Conservation (phyloP, 225 moss, liverwort and hornwort species). For the Physcomitrellopsis africana region DNA sequence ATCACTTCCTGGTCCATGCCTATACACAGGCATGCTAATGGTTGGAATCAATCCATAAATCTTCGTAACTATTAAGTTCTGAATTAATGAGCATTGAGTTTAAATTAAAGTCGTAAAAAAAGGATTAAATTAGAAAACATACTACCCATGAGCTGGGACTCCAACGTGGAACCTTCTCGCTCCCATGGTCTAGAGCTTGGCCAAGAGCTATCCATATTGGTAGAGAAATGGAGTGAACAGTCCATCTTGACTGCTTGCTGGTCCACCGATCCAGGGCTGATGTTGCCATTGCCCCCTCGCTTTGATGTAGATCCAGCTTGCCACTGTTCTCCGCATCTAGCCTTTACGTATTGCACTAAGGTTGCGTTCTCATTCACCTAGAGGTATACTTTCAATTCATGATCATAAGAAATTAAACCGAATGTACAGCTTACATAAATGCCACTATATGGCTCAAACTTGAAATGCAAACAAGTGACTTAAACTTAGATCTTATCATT, state of each 20-base stretch:
- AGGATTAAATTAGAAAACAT: constrained; percentile 35
- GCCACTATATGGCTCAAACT: background rate
- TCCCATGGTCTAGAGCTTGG: constrained; percentile 62
- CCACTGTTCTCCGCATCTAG: constrained; percentile 42
- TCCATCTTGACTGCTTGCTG: constrained; percentile 52
- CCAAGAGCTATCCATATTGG: constrained; percentile 49
- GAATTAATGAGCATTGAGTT: background rate
- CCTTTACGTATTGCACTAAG: constrained; percentile 40
- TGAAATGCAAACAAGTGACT: background rate
- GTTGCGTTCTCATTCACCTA: constrained; percentile 41
- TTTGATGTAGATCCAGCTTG: constrained; percentile 17
- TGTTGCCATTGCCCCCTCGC: background rate
- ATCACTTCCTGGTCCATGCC: constrained; percentile 41
- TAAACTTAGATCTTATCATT: background rate
- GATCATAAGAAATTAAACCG: background rate
- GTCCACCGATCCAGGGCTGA: constrained; percentile 37
- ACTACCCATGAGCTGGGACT: constrained; percentile 60
- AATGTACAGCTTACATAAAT: background rate
- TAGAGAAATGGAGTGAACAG: constrained; percentile 49
- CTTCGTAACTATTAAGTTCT: too few species aligned
- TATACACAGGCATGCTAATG: constrained; percentile 28
- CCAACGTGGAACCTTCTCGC: constrained; percentile 61
- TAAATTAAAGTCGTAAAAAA: background rate
- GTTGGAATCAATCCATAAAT: background rate
- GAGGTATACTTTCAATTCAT: background rate